Evolutionary conservation across 2,329 filamentous ascomycete species (phyloP), one percentile per base, ranked within the genome.

Genomic region (Rutstroemia sp.): DNA sequence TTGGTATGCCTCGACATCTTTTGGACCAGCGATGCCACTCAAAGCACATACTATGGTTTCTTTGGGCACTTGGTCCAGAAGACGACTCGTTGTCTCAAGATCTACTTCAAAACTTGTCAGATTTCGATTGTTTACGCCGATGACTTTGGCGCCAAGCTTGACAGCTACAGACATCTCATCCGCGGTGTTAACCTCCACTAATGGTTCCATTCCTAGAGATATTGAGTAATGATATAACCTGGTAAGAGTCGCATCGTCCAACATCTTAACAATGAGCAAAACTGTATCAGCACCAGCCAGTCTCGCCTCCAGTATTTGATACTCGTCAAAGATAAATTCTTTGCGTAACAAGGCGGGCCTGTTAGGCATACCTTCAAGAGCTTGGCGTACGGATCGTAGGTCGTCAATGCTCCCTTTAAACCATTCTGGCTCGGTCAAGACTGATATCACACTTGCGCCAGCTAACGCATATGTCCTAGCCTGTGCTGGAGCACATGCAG

Each of bases 351-450:
- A 82, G 2, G 92, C 95, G 2, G 94, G 95, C 52, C 94, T 82
- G 69, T 96, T 95, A 1, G 89, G 86, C 86, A 99, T 91, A 12
- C 88, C 87, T 65, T 91, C 83, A n/a, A 99, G 76, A 49, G 89
- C 91, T 71, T 92, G 88, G 46, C 94, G 84, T 30, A 97, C 94
- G 37, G 87, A 84, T 58, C 88, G 83, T 54, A 99, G 75, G 69
- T 99, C 94, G 57, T 99, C 92, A 59, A 99, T 92, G 72, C 88
- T 95, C 48, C 94, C 94, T 74, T 96, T 97, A 78, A 99, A 99
- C 94, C 94, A 99, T 68, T 97, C 88, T 0, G 95, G 94, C 73
- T 99, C 94, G 0, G 94, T 99, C 48, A 99, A 80, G n/a, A 99
- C 94, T 1, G 94, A 97, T 63, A 99, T 99, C 41, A 95, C 90